These are phyloP conservation scores for Candida ficus DNA, from an alignment of 805 yeast genomes.

Conservation along the genomic window DNA sequence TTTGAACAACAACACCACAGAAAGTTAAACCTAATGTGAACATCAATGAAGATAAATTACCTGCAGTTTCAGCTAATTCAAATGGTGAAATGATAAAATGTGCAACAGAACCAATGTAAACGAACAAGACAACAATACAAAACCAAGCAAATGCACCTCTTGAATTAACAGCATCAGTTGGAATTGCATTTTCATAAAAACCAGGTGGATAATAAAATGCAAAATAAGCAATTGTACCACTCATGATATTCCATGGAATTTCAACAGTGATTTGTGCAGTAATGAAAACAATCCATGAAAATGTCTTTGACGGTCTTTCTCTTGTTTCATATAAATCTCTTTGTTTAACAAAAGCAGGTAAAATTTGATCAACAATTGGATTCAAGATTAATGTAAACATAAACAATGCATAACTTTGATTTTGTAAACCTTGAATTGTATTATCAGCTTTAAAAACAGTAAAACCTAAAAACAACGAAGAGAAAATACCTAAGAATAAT, in stretches of 20 bases:
- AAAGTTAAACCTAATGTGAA: slow-evolving; percentile 59
- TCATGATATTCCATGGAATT: slow-evolving; percentile 55
- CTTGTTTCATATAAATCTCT: slow-evolving; percentile 67
- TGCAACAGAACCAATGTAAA: slow-evolving; percentile 52
- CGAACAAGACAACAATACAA: slow-evolving; percentile 44
- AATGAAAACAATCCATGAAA: slow-evolving; percentile 60
- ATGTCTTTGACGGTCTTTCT: slow-evolving; percentile 69
- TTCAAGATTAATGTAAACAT: slow-evolving; percentile 57
- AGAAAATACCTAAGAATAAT: slow-evolving; percentile 43
- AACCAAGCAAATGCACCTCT: slow-evolving; percentile 45
- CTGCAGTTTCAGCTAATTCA: slow-evolving; percentile 57
- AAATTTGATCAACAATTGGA: slow-evolving; percentile 55
- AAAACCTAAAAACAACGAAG: slow-evolving; percentile 69
- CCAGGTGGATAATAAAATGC: slow-evolving; percentile 72
- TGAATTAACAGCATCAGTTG: slow-evolving; percentile 43
- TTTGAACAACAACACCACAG: slow-evolving; percentile 69
- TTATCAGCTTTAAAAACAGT: slow-evolving; percentile 64
- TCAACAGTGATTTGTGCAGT: slow-evolving; percentile 60
- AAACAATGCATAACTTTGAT: slow-evolving; percentile 74
- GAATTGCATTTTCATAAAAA: slow-evolving; percentile 57
- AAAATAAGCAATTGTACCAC: slow-evolving; percentile 58
- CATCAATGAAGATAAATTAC: slow-evolving; percentile 48
- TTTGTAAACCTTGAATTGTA: slow-evolving; percentile 68
- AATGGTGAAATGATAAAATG: slow-evolving; percentile 53
- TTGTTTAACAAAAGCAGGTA: slow-evolving; percentile 57